Evolutionary conservation across 1,284 basidiomycete genomes (phyloP).

Genomic region (Ganoderma sinense): DNA sequence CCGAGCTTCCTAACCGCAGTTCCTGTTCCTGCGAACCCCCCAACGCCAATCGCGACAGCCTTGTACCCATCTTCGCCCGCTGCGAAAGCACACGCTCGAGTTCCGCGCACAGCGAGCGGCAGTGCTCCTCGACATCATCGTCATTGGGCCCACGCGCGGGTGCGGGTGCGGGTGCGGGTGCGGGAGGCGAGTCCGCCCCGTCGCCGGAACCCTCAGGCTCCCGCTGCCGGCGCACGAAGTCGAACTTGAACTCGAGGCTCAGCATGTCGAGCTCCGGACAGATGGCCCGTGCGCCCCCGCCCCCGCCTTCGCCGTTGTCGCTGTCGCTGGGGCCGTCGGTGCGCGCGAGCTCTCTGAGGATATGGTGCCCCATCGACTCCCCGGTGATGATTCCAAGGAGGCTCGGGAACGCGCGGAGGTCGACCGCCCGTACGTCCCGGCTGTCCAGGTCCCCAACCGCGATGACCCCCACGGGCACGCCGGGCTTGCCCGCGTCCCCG

Average conservation of each 20-base stretch:
- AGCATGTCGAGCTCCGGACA: not conserved
- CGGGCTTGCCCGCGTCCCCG: not conserved
- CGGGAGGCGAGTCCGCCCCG: too few species aligned
- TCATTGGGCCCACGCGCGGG: not conserved
- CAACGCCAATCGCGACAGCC: not conserved
- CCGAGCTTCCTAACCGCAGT: too few species aligned
- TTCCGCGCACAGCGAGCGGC: not conserved
- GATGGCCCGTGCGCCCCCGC: not conserved
- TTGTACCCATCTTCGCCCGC: not conserved
- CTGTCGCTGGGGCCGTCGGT: not conserved
- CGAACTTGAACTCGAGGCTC: not conserved
- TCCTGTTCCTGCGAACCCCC: not conserved
- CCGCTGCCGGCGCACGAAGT: too few species aligned
- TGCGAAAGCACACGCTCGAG: not conserved
- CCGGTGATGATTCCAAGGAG: not conserved
- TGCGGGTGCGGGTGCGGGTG: too few species aligned
- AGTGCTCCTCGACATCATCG: not conserved
- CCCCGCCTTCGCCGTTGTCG: too few species aligned
- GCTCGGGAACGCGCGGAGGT: not conserved
- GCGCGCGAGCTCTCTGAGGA: not conserved
- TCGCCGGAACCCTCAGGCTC: too few species aligned
- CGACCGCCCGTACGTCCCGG: not conserved
- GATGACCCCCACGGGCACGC: not conserved
- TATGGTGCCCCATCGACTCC: not conserved
- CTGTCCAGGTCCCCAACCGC: not conserved